Percentiles rank a stretch among this genome's conserved stretches.
phyloP scores from a whole-genome alignment of 352 stramenopile genomes.

The Phytophthora gonapodyides region DNA sequence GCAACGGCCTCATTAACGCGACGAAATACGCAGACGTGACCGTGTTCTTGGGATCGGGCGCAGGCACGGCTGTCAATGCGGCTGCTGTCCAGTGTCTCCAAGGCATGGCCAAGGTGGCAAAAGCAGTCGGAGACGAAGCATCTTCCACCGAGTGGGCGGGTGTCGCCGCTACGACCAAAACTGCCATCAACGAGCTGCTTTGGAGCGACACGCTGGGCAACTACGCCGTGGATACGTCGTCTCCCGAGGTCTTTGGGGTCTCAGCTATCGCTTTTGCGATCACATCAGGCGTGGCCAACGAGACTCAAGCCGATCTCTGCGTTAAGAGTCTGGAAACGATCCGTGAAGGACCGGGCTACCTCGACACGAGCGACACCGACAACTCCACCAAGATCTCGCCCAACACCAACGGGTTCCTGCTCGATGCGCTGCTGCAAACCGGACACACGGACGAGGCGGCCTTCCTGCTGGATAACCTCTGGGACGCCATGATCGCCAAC shows the following conservation, averaged over 20 bases:
- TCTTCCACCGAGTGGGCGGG: constrained; percentile 22
- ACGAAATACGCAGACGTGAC: constrained; percentile 28
- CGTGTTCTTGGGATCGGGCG: constrained; percentile 22
- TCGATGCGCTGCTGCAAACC: constrained; percentile 29
- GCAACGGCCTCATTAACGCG: constrained; percentile 33
- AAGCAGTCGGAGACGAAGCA: constrained; percentile 24
- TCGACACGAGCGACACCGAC: constrained; percentile 26
- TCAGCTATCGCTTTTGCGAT: constrained; percentile 36
- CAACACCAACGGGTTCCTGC: constrained; percentile 41
- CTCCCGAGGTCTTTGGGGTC: constrained; percentile 31
- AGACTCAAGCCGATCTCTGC: constrained; percentile 27
- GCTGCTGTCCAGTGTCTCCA: constrained; percentile 33
- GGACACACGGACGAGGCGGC: constrained; percentile 22
- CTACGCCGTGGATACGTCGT: constrained; percentile 28
- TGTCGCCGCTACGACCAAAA: constrained; percentile 22
- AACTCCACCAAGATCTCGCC: constrained; percentile 32
- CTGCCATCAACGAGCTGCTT: constrained; percentile 34
- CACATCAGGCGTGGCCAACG: constrained; percentile 34
- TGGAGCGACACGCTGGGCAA: constrained; percentile 35
- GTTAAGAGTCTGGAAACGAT: constrained; percentile 28
- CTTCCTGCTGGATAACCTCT: constrained; percentile 39
- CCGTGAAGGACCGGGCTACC: constrained; percentile 35
- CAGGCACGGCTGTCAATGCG: constrained; percentile 30
- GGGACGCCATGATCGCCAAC: constrained; percentile 39
- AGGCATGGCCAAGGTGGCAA: constrained; percentile 30